phyloP scores from a whole-genome alignment of 768 basidiomycete species.

The Pholiota molesta region DNA sequence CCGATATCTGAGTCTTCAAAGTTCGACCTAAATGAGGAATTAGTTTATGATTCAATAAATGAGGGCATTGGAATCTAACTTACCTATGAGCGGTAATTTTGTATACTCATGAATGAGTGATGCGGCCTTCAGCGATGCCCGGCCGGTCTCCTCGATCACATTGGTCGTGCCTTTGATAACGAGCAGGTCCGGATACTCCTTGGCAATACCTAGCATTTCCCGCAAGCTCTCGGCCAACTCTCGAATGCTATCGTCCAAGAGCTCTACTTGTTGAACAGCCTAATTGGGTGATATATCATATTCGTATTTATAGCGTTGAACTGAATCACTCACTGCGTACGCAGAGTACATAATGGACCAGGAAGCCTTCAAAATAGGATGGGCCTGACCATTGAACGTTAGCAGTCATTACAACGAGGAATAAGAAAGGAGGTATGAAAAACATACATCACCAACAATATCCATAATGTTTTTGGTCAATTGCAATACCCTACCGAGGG shows the following conservation, averaged over 20 bases:
- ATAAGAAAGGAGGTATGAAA: background rate
- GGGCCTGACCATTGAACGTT: background rate
- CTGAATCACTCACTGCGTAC: background rate
- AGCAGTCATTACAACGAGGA: background rate
- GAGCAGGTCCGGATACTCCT: background rate
- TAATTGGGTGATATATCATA: background rate
- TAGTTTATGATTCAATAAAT: no score
- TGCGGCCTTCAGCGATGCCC: constrained; percentile 5
- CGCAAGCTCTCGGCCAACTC: background rate
- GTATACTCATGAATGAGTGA: constrained; percentile 10
- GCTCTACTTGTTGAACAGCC: background rate
- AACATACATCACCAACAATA: background rate
- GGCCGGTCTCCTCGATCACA: constrained; percentile 8
- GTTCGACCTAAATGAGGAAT: background rate
- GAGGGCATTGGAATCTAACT: background rate
- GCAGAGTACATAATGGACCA: background rate
- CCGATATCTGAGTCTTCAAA: background rate
- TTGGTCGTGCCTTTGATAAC: constrained; percentile 1
- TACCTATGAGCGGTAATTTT: background rate
- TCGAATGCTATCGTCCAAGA: background rate
- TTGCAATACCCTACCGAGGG: background rate
- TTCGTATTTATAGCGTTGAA: background rate
- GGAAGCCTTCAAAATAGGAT: background rate
- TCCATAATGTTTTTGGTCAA: background rate
- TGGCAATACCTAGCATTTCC: constrained; percentile 9